Evolutionary conservation across 73 alveolate species (phyloP), one percentile per base, ranked within the genome.

Genomic region (Symbiodinium pilosum): DNA sequence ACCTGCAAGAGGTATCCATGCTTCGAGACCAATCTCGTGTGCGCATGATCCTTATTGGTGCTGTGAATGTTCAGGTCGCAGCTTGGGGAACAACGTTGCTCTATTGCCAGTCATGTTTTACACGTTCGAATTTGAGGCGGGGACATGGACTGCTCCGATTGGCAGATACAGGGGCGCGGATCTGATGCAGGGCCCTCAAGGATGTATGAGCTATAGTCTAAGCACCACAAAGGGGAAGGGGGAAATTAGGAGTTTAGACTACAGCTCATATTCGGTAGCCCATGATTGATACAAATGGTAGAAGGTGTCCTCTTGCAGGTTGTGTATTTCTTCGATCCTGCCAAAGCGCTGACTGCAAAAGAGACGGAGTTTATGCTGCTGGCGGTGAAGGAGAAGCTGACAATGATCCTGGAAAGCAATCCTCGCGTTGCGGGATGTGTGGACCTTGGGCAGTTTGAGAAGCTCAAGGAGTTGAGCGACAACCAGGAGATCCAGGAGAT

Each of bases 371-470:
- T 91, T 43, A 56, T 91, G 75, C 97, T 68, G 87, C 8, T 30
- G 52, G 97, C 97, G 56, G 97, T 91, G 77, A 91, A 91, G 87
- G 97, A 91, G 87, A 91, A 91, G 81, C 40, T 91, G 81, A 41
- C 43, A 88, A 91, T 91, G 97, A 91, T 91, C 38, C 77, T 91
- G 83, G 97, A 91, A 26, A 85, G 77, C 39, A 91, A 91, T 32
- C 97, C 97, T 1, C 87, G 88, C 24, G 40, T 91, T 14, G 97
- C 88, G 47, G 88, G 97, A 1, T 52, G 87, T 11, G 87, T 91
- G 88, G 97, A 91, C 54, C 42, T 91, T 87, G 97, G 97, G 5
- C 97, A 91, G 77, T 44, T 91, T 47, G 97, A 91, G 51, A 91
- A 91, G 97, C 88, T 91, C 81, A 91, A 91, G 32, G 97, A 91